Evolutionary conservation across 2,329 filamentous ascomycete species (phyloP).

Genomic region (Lecanicillium sp.): DNA sequence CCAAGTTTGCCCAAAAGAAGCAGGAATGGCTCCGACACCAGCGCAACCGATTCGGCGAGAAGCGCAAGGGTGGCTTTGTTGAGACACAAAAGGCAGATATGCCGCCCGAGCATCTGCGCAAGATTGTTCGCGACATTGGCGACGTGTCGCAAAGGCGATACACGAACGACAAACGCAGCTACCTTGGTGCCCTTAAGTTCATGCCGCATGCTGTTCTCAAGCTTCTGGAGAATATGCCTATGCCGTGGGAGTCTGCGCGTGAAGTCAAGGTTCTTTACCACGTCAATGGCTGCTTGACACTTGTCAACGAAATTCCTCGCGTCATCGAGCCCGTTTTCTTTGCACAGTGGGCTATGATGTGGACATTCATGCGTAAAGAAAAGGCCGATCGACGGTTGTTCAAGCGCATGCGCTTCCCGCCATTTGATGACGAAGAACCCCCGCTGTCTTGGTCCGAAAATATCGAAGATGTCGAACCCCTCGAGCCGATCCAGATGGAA

Average conservation of each 20-base stretch:
- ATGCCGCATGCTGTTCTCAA: constrained; percentile 99
- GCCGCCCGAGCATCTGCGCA: constrained; percentile 95
- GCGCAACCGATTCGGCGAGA: constrained; percentile 91
- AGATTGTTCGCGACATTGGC: constrained; percentile 97
- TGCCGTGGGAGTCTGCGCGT: constrained; percentile 95
- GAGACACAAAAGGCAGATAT: constrained; percentile 98
- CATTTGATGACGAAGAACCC: constrained; percentile 97
- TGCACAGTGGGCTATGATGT: constrained; percentile 99
- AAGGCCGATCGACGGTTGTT: constrained; percentile 95
- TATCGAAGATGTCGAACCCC: constrained; percentile 93
- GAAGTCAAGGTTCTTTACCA: constrained; percentile 98
- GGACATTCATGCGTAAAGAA: constrained; percentile 95
- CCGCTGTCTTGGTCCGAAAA: constrained; percentile 98
- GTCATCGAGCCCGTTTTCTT: constrained; percentile 98
- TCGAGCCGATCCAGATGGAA: constrained; percentile 98
- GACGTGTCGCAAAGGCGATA: constrained; percentile 99
- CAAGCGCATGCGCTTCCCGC: constrained; percentile 98
- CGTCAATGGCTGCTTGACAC: constrained; percentile 91
- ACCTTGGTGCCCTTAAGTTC: constrained; percentile 94
- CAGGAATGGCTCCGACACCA: constrained; percentile 94
- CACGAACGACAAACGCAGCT: constrained; percentile 96
- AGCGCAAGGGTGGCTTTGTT: constrained; percentile 91
- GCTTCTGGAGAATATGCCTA: constrained; percentile 97
- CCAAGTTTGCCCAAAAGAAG: constrained; percentile 98
- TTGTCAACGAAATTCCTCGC: constrained; percentile 93